phyloP scores from a whole-genome alignment of 164 flowering plant genomes.

The Vitis cinerea region DNA sequence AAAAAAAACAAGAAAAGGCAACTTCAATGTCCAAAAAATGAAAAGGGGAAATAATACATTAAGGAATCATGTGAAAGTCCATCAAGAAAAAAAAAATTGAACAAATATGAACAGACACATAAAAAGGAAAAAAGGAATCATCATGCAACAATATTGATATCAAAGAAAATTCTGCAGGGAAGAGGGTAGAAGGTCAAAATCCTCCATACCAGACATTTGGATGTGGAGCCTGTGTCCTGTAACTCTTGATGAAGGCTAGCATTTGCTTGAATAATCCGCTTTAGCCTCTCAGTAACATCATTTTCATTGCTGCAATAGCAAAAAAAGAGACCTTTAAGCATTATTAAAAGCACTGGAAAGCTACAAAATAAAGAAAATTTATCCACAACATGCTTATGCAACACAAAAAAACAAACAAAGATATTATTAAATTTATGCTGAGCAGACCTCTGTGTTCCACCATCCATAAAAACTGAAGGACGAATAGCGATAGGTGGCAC shows the following conservation, averaged over 20 bases:
- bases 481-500: slow-evolving; percentile 91
- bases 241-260: slow-evolving; percentile 51
- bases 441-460: slow-evolving; percentile 56
- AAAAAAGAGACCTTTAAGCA: slow-evolving; percentile 5
- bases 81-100: not conserved
- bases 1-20: no score
- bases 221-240: slow-evolving; percentile 26
- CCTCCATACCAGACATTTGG: slow-evolving; percentile 48
- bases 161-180: not conserved
- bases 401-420: not conserved
- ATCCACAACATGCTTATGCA: not conserved
- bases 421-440: not conserved
- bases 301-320: slow-evolving; percentile 81
- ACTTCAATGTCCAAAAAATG: no score
- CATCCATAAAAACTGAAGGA: slow-evolving; percentile 74
- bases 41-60: no score
- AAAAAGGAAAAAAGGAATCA: not conserved
- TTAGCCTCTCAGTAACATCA: slow-evolving; percentile 67
- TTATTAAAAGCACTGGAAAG: not conserved
- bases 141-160: not conserved
- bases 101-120: no score
- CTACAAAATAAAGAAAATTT: not conserved
- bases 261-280: slow-evolving; percentile 55
- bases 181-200: not conserved
- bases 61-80: not conserved